Conservation (phyloP, 2,329 filamentous ascomycete genomes). For the Fusarium nurragi region DNA sequence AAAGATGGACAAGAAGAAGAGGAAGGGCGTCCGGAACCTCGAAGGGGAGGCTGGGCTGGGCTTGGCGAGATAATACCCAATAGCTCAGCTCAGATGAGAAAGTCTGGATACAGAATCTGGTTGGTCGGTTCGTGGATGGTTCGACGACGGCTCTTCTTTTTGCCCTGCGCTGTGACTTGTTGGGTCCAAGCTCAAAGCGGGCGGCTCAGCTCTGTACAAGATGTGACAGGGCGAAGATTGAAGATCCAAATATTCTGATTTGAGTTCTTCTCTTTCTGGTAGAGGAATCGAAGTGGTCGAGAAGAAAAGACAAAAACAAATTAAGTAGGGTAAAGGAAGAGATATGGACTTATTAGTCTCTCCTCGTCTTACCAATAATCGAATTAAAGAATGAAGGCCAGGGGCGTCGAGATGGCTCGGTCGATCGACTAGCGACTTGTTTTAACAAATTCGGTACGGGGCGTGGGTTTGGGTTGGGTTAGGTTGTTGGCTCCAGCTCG, state of each 20-base stretch:
- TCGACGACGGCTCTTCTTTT: conserved; percentile 27
- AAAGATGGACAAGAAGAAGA: conserved; percentile 13
- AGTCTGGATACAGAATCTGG: conserved; percentile 19
- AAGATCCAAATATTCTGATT: neutral
- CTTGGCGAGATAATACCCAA: conserved; percentile 13
- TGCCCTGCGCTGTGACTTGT: conserved; percentile 27
- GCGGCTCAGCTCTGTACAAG: conserved; percentile 35
- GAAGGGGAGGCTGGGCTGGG: conserved; percentile 16
- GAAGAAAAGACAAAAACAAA: conserved; percentile 12
- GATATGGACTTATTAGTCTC: conserved; percentile 26
- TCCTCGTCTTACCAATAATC: conserved; percentile 19
- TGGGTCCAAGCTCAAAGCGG: conserved; percentile 37
- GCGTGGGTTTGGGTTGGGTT: conserved; percentile 18
- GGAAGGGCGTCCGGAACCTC: conserved; percentile 21
- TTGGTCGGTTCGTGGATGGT: conserved; percentile 28
- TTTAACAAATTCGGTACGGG: conserved; percentile 35
- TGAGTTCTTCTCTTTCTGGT: conserved; percentile 3
- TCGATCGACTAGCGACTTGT: conserved; percentile 40
- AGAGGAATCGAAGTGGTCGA: neutral
- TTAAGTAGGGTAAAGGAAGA: conserved; percentile 8
- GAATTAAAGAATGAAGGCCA: conserved; percentile 22
- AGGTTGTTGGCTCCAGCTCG: conserved; percentile 36
- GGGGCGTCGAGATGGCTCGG: conserved; percentile 38
- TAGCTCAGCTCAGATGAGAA: conserved; percentile 26
- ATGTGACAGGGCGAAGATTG: conserved; percentile 28